Base-by-base conservation (phyloP, 2,329 filamentous ascomycete genomes). In the Blastomyces parvus region DNA sequence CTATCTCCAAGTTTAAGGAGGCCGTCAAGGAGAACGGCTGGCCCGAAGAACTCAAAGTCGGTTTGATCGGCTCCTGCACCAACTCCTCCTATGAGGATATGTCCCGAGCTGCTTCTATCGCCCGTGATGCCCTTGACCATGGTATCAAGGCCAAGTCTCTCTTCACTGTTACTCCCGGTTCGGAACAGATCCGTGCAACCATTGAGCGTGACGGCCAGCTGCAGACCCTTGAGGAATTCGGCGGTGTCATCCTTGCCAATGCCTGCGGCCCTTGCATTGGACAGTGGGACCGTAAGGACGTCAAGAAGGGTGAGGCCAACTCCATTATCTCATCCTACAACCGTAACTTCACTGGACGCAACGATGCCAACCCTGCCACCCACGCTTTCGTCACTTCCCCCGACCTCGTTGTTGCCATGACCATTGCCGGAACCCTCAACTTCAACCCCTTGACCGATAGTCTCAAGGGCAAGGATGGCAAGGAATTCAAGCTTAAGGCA, bases 321-420 rank as follows among this genome's bases (percentile, higher is more conserved):
- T 95, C 91, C 7, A 99, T 99, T 77, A 83, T 99, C 76, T 97
- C 92, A 57, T 97, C 94, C 36, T 99, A 97, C 88, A 99, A 99
- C 88, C 91, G 94, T 80, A 97, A 99, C 87, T 97, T 99, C 83
- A 97, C 93, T 66, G 93, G 93, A 69, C 91, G 94, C 76, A 97
- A 97, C 78, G 92, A 96, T 71, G 91, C 90, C 69, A 97, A 96
- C 84, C 91, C 91, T 50, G 91, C 91, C 62, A 96, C 91, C 60
- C 91, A 96, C 82, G 90, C 90, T 64, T 96, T 96, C 78, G 91
- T 96, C 69, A 88, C 91, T 67, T 96, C 91, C 7, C 91, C 91
- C 63, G 91, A 96, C 75, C 82, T 96, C 66, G 91, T 95, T 53
- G 90, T 95, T 62, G 91, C 91, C 69, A 80, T 96, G 82, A 87